Base-by-base conservation (phyloP, 2,329 filamentous ascomycete genomes). In the Penicillium expansum region DNA sequence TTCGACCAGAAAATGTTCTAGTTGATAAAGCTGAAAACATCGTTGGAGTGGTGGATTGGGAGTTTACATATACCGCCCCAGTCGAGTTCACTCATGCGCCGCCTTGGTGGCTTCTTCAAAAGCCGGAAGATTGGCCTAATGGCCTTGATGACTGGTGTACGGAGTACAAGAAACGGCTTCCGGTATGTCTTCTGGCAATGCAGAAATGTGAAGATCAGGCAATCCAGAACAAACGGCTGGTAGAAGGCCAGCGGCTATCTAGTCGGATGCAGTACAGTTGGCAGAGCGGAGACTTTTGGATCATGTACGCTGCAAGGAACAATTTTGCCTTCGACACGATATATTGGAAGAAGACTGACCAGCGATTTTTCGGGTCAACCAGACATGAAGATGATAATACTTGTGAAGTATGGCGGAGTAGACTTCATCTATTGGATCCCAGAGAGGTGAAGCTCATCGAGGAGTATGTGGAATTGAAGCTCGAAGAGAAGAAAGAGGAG, bases 51-150 rank as follows among this genome's bases (percentile, higher is more conserved):
- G 47, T 69, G 0, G 68, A 69, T 39, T 67, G 27, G 27, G 27
- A 29, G 27, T 29, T 29, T 29, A 29, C 27, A 9, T 29, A 29
- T 9, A 29, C 27, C 9, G 48, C 48, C 1, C 48, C 48, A 6
- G 48, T n/a, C n/a, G 37, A 50, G 33, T 67, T 67, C n/a, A 27
- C 59, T 2, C 18, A 58, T 45, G 49, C 42, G 0, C 58, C 64
- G 6, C 62, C 64, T n/a, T 65, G 50, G 57, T 67, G 64, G 63
- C 55, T 66, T 3, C 48, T 67, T 14, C 39, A 64, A 43, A 52
- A 51, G 22, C 65, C 65, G 3, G 65, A 66, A 37, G 45, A 52
- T 45, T 67, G 63, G 63, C 43, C 48, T 32, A 32, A 44, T 16
- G 63, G 57, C 11, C 29, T 64, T n/a, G 56, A 63, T 3, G 55